phyloP scores from a whole-genome alignment of 2,329 filamentous ascomycete species.

The Fusarium sarcochroum region DNA sequence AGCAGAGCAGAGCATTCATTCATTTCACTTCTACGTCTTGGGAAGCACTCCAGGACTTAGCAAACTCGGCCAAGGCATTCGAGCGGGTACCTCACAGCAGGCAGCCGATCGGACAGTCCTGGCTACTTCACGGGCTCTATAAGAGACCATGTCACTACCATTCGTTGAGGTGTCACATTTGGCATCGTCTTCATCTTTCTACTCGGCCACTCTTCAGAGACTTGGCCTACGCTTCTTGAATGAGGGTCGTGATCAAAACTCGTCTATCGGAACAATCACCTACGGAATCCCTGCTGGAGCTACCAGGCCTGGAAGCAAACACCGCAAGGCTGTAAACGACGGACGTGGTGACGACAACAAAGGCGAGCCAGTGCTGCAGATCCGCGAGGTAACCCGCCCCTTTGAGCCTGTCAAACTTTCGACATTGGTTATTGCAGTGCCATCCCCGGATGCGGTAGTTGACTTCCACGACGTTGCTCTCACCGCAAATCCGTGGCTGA shows the following conservation, averaged over 20 bases:
- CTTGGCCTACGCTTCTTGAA: constrained; percentile 77
- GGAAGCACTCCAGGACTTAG: constrained; percentile 30
- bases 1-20: constrained; percentile 21
- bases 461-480: constrained; percentile 80
- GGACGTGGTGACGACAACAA: constrained; percentile 43
- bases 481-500: constrained; percentile 70
- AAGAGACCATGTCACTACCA: constrained; percentile 59
- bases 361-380: constrained; percentile 58
- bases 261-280: constrained; percentile 55
- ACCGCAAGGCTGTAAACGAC: constrained; percentile 30
- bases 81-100: constrained; percentile 43
- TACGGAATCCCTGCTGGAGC: constrained; percentile 55
- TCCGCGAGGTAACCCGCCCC: constrained; percentile 59
- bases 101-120: constrained; percentile 41
- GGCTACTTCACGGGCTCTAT: constrained; percentile 35
- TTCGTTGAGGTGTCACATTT: constrained; percentile 80
- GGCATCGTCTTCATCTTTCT: constrained; percentile 85
- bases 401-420: constrained; percentile 58
- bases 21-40: constrained; percentile 20
- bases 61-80: constrained; percentile 38
- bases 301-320: constrained; percentile 38
- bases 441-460: constrained; percentile 74
- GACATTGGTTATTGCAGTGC: constrained; percentile 76
- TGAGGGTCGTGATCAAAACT: constrained; percentile 44
- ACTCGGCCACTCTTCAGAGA: constrained; percentile 82